These are phyloP conservation scores for Solanum sitiens DNA, from an alignment of 257 asterid species.

Conservation along the genomic window DNA sequence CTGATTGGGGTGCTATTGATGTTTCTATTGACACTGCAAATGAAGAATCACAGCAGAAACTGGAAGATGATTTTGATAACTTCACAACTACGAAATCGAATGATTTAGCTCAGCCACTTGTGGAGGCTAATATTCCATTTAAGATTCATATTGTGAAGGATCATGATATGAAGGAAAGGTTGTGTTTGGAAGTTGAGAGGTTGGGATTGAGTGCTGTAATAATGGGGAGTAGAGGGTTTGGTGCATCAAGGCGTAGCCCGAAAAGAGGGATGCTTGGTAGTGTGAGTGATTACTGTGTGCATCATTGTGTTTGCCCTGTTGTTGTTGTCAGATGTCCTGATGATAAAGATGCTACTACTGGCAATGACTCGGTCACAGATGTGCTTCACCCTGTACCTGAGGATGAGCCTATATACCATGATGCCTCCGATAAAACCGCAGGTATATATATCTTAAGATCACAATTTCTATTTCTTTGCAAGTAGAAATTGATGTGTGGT, in stretches of 20 bases:
- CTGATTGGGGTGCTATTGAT: constrained; percentile 67
- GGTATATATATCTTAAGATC: constrained; percentile 9
- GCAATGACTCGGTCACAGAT: constrained; percentile 5
- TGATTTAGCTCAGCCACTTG: constrained; percentile 59
- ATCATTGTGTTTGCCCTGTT: constrained; percentile 69
- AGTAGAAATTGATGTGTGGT: background rate
- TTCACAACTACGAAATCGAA: constrained; percentile 50
- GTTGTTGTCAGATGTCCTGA: constrained; percentile 64
- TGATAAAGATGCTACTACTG: constrained; percentile 29
- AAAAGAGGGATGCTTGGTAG: constrained; percentile 80
- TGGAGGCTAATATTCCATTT: constrained; percentile 52
- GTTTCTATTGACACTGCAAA: constrained; percentile 26
- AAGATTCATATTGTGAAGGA: constrained; percentile 77
- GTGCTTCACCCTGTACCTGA: constrained; percentile 51
- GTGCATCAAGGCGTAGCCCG: constrained; percentile 44
- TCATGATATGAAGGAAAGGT: constrained; percentile 80
- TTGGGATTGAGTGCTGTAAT: constrained; percentile 64
- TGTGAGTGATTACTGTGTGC: constrained; percentile 76
- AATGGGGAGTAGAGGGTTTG: constrained; percentile 81
- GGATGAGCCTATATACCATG: constrained; percentile 48
- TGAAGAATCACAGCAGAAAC: constrained; percentile 52
- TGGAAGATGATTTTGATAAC: constrained; percentile 59
- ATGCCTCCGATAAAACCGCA: constrained; percentile 45
- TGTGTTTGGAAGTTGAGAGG: constrained; percentile 84
- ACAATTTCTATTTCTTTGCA: background rate